Base-by-base conservation (phyloP, 495 filamentous ascomycete genomes). In the Elaphomyces granulatus region DNA sequence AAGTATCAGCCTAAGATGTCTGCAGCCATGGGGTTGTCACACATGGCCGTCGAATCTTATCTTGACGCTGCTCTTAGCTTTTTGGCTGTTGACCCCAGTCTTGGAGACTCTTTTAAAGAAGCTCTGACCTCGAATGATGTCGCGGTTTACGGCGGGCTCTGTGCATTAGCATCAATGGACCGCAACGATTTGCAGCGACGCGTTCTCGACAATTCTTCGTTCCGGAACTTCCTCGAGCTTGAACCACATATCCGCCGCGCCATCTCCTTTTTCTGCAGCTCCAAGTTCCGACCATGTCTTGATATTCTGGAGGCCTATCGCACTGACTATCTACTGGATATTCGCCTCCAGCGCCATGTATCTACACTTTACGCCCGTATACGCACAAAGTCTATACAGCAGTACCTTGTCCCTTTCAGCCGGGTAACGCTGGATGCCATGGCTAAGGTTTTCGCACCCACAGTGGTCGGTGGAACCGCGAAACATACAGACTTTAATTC, bases 211-310 rank as follows among this genome's bases (percentile, higher is more conserved):
- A 88, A 83, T 46, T 59, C 60, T 18, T 61, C 65, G 21, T 98
- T 98, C 67, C 77, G 92, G 34, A 75, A 69, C 35, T 95, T 86
- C 58, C 73, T 98, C 2, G 88, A 98, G 55, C 71, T 88, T 1
- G 90, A 95, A 53, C 87, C 92, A 1, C 87, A 96, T 48, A 81
- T 98, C 44, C 81, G 92, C 36, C 83, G 85, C 15, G 92, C 90
- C 17, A 81, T 98, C 39, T 66, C 73, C 1, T 80, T 81, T 63
- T 96, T 96, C 58, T 80, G 84, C 47, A 83, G 77, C 40, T 81
- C 82, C 30, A 80, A 93, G 47, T 98, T 94, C 60, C 75, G 81
- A 2, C 67, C 75, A 3, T 94, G 87, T 46, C 69, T 98, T 18
- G 67, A 73, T 34, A 84, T 87, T 23, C 71, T 98, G 9, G 82